Conservation (phyloP, 306 rosid species). For the Prunus davidiana region DNA sequence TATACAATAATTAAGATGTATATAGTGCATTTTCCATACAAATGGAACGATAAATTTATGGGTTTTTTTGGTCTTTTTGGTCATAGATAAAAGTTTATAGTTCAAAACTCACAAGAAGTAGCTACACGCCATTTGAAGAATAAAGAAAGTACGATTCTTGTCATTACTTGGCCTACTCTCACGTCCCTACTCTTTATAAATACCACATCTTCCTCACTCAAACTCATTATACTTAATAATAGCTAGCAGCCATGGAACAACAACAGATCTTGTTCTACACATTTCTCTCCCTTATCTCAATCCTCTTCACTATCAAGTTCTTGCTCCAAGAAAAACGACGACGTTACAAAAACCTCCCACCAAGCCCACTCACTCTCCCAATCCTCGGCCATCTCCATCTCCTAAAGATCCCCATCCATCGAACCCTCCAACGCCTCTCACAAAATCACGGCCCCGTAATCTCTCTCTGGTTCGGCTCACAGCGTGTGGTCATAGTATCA, state of each 20-base stretch:
- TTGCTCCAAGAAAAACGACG: slow-evolving; percentile 1
- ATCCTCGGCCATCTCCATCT: slow-evolving; percentile 60
- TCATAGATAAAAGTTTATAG: too few species aligned
- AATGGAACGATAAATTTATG: too few species aligned
- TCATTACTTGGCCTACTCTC: too few species aligned
- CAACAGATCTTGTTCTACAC: neutral
- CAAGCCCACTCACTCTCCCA: slow-evolving; percentile 47
- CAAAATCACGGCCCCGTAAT: slow-evolving; percentile 37
- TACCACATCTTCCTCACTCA: neutral
- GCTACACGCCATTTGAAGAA: too few species aligned
- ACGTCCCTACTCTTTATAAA: neutral
- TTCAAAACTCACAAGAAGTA: too few species aligned
- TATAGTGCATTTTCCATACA: too few species aligned
- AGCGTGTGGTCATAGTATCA: slow-evolving; percentile 39
- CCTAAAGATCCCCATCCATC: slow-evolving; percentile 39
- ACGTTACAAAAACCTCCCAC: slow-evolving; percentile 41
- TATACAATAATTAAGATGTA: too few species aligned
- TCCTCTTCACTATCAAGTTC: slow-evolving; percentile 25
- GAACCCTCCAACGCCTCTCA: slow-evolving; percentile 29
- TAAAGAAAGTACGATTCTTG: too few species aligned
- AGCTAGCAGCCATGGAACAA: neutral
- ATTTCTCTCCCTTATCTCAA: slow-evolving; percentile 4
- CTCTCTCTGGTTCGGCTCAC: slow-evolving; percentile 34
- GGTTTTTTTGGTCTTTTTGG: too few species aligned
- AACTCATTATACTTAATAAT: neutral